phyloP scores from a whole-genome alignment of 148 eudicot species.

The Spergularia bocconei region DNA sequence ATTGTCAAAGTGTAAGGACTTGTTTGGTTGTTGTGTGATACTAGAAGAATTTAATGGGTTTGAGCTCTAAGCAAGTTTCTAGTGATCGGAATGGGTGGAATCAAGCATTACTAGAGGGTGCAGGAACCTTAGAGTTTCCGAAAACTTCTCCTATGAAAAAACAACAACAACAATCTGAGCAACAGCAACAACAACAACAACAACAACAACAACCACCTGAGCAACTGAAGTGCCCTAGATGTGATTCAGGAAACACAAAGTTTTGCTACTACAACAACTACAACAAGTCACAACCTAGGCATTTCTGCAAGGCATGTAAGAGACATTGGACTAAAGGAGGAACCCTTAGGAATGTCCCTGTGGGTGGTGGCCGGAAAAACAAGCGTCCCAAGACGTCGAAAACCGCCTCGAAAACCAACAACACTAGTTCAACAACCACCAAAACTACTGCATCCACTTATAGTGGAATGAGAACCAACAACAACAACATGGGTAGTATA shows the following conservation, averaged over 20 bases:
- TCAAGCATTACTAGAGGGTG: constrained; percentile 29
- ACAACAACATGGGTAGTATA: constrained; percentile 4
- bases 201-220: constrained; percentile 34
- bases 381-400: constrained; percentile 53
- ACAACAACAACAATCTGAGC: constrained; percentile 20
- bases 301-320: constrained; percentile 85
- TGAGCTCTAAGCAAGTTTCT: constrained; percentile 63
- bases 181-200: constrained; percentile 30
- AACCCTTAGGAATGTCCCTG: constrained; percentile 83
- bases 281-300: constrained; percentile 87
- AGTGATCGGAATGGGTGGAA: constrained; percentile 47
- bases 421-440: constrained; percentile 21
- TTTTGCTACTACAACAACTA: constrained; percentile 95
- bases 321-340: constrained; percentile 99
- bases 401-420: constrained; percentile 22
- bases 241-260: constrained; percentile 76
- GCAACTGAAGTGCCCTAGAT: constrained; percentile 71
- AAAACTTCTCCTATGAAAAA: constrained; percentile 30
- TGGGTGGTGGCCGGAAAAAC: constrained; percentile 89
- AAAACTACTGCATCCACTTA: constrained; percentile 2
- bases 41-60: constrained; percentile 42
- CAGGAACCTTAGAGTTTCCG: constrained; percentile 30
- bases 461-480: neutral
- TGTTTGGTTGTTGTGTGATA: neutral
- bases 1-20: neutral